Evolutionary conservation across 2,329 filamentous ascomycete species (phyloP).

Genomic region (Talaromyces sp.): DNA sequence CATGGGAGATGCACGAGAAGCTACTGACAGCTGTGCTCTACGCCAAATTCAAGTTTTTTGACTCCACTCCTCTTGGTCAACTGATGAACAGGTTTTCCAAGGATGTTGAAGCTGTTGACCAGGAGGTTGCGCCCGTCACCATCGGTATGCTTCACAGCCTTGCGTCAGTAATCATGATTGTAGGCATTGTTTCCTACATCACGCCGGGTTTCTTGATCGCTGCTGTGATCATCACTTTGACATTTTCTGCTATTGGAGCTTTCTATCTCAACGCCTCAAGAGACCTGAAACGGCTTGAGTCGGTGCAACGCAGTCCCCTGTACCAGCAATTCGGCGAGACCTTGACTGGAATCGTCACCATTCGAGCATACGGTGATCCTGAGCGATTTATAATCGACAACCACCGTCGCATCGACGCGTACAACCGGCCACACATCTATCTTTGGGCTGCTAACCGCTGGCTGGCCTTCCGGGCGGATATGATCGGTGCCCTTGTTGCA

Average conservation of each 20-base stretch:
- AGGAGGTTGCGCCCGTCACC: slow-evolving; percentile 89
- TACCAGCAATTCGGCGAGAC: slow-evolving; percentile 99
- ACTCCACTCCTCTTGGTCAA: slow-evolving; percentile 90
- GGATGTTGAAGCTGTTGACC: slow-evolving; percentile 89
- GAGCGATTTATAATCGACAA: slow-evolving; percentile 92
- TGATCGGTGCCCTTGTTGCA: slow-evolving; percentile 82
- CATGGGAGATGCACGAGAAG: slow-evolving; percentile 73
- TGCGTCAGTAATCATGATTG: slow-evolving; percentile 72
- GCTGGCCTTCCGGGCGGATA: slow-evolving; percentile 88
- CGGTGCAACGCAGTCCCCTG: slow-evolving; percentile 85
- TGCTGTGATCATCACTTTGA: slow-evolving; percentile 72
- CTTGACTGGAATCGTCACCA: slow-evolving; percentile 88
- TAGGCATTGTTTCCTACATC: slow-evolving; percentile 79
- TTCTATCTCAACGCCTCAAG: slow-evolving; percentile 93
- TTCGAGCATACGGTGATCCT: slow-evolving; percentile 93
- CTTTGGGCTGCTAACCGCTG: slow-evolving; percentile 96
- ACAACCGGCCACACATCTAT: slow-evolving; percentile 91
- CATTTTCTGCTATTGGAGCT: slow-evolving; percentile 78
- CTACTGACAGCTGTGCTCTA: slow-evolving; percentile 76
- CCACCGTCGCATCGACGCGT: slow-evolving; percentile 78
- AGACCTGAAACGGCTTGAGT: slow-evolving; percentile 91
- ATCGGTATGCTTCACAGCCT: slow-evolving; percentile 68
- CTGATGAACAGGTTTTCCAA: slow-evolving; percentile 99
- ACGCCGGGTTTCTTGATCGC: slow-evolving; percentile 89
- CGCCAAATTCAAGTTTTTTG: slow-evolving; percentile 96